Percentiles rank a stretch among this genome's conserved stretches.
Conservation (phyloP, 2,329 filamentous ascomycete species). For the Boeremia lycopersici region DNA sequence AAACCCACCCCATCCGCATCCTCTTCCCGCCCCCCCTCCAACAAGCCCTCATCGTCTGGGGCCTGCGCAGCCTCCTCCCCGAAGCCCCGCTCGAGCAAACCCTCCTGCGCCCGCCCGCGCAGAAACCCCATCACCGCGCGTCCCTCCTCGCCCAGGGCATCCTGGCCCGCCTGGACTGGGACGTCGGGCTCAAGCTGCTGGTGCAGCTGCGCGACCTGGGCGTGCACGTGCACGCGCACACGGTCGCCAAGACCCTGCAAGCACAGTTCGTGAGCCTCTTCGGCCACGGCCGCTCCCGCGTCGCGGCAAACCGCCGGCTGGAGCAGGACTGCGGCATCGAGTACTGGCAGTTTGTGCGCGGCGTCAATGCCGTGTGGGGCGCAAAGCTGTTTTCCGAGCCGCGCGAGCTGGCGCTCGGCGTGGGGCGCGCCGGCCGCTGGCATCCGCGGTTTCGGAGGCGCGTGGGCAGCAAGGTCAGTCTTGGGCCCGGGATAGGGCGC, state of each 20-base stretch:
- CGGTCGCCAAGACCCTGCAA: conserved; percentile 36
- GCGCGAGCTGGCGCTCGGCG: conserved; percentile 2
- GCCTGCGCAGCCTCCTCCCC: conserved; percentile 37
- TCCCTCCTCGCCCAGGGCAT: conserved; percentile 16
- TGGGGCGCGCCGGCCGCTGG: not conserved
- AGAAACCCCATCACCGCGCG: conserved; percentile 39
- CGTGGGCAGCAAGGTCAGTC: not conserved
- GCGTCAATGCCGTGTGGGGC: conserved; percentile 41
- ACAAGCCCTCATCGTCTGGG: conserved; percentile 44
- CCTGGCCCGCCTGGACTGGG: conserved; percentile 34
- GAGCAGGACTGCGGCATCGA: conserved; percentile 25
- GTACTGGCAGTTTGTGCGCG: conserved; percentile 32
- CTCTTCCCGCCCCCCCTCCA: conserved; percentile 34
- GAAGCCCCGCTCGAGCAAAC: conserved; percentile 34
- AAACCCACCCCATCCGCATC: conserved; percentile 33
- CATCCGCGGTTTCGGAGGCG: conserved; percentile 6
- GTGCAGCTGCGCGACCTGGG: conserved; percentile 38
- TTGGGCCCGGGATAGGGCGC: not conserved
- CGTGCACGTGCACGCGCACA: conserved; percentile 31
- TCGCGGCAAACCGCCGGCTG: conserved; percentile 35
- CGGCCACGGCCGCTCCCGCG: conserved; percentile 27
- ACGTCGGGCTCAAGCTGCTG: conserved; percentile 33
- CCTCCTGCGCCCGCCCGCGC: conserved; percentile 20
- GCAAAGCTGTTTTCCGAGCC: conserved; percentile 31
- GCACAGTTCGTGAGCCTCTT: conserved; percentile 40